Percentiles rank a stretch among this genome's conserved stretches.
Evolutionary conservation across 2,329 filamentous ascomycete genomes (phyloP).

Genomic region (Dryadomyces quercivorus): DNA sequence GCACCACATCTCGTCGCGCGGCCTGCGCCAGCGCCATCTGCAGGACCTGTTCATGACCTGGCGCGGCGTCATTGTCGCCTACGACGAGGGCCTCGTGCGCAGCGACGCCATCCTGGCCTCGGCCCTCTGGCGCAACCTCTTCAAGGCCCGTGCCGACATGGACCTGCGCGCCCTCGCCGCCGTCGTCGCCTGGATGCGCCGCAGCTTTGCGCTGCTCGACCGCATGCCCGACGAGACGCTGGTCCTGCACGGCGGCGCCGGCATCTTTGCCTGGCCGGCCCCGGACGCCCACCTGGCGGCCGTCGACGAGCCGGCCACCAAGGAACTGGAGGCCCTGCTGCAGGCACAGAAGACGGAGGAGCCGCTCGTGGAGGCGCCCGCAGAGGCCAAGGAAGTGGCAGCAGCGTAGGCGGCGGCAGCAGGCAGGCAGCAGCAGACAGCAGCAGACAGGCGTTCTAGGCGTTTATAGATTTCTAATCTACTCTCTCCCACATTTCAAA

Average conservation of each 20-base stretch:
- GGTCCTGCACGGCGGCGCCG: conserved; percentile 19
- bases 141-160: conserved; percentile 51
- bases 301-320: conserved; percentile 27
- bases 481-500: conserved; percentile 63
- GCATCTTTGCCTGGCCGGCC: conserved; percentile 29
- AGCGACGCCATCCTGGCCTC: conserved; percentile 67
- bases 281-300: conserved; percentile 21
- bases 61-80: conserved; percentile 74
- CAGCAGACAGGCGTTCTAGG: no score
- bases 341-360: conserved; percentile 4
- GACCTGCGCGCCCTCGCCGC: conserved; percentile 39
- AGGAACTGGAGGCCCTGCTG: conserved; percentile 23
- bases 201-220: conserved; percentile 34
- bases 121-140: conserved; percentile 89
- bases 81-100: conserved; percentile 68
- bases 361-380: neutral
- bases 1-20: conserved; percentile 55
- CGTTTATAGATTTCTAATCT: conserved; percentile 10
- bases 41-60: conserved; percentile 93
- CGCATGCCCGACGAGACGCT: conserved; percentile 32
- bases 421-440: no score
- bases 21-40: conserved; percentile 50
- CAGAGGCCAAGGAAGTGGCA: conserved; percentile 4
- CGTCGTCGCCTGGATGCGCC: conserved; percentile 45
- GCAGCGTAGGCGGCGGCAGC: no score